Percentiles rank a stretch among this genome's conserved stretches.
phyloP scores from a whole-genome alignment of 2,329 filamentous ascomycete genomes.

The Fusarium tricinctum region DNA sequence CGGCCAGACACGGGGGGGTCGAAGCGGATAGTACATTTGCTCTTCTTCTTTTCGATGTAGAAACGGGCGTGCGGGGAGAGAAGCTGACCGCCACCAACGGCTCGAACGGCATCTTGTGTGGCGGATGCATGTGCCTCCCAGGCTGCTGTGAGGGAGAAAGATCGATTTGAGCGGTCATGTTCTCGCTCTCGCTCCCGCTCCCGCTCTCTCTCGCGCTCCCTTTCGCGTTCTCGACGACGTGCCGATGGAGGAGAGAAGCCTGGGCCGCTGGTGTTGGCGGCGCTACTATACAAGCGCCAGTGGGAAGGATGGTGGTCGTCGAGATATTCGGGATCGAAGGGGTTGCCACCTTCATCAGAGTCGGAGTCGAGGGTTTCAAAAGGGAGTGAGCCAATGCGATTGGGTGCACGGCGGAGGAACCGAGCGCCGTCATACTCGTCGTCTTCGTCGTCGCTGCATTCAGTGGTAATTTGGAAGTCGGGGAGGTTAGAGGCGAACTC shows the following conservation, averaged over 20 bases:
- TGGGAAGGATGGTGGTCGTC: constrained; percentile 47
- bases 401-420: constrained; percentile 59
- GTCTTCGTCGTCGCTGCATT: constrained; percentile 72
- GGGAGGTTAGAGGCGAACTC: constrained; percentile 66
- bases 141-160: constrained; percentile 51
- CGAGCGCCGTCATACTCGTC: constrained; percentile 53
- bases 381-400: constrained; percentile 68
- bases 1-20: constrained; percentile 84
- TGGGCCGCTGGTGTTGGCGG: constrained; percentile 26
- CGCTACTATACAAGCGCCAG: constrained; percentile 45
- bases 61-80: constrained; percentile 84
- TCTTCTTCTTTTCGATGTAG: constrained; percentile 84
- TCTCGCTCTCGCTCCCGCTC: constrained; percentile 36
- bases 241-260: constrained; percentile 34
- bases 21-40: constrained; percentile 88
- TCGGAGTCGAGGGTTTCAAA: constrained; percentile 65
- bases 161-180: constrained; percentile 38
- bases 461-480: constrained; percentile 69
- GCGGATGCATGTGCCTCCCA: constrained; percentile 65
- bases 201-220: constrained; percentile 36
- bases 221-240: constrained; percentile 36
- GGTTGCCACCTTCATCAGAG: constrained; percentile 50
- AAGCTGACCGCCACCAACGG: constrained; percentile 70
- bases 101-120: constrained; percentile 69
- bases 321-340: constrained; percentile 50